Evolutionary conservation across 495 filamentous ascomycete genomes (phyloP).

Genomic region (Penicillium tannophilum): DNA sequence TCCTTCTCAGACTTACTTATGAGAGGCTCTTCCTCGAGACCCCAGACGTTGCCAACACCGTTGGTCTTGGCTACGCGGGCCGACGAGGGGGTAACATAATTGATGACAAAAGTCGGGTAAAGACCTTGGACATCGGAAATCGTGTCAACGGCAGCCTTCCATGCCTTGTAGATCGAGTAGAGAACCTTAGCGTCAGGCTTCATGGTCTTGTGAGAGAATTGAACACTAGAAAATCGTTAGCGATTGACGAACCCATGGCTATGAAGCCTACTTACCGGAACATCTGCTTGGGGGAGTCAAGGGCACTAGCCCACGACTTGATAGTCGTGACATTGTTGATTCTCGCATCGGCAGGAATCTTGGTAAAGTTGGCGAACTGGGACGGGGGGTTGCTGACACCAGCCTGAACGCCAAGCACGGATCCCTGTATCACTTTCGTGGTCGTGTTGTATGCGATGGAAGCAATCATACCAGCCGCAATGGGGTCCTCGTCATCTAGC

Average conservation of each 20-base stretch:
- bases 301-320: conserved; percentile 15
- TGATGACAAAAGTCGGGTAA: conserved; percentile 32
- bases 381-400: conserved; percentile 31
- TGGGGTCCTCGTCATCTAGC: conserved; percentile 20
- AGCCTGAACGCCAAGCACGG: conserved; percentile 31
- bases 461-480: conserved; percentile 28
- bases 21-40: conserved; percentile 26
- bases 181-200: conserved; percentile 24
- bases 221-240: conserved; percentile 13
- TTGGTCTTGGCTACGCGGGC: conserved; percentile 23
- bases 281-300: conserved; percentile 35
- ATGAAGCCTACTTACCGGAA: conserved; percentile 20
- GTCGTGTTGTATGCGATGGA: conserved; percentile 30
- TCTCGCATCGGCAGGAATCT: conserved; percentile 17
- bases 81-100: conserved; percentile 18
- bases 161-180: conserved; percentile 26
- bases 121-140: conserved; percentile 34
- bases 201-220: conserved; percentile 30
- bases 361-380: conserved; percentile 32
- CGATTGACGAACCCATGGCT: too few relatives aligned
- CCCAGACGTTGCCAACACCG: conserved; percentile 45
- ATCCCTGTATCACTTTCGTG: conserved; percentile 14
- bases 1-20: conserved; percentile 22
- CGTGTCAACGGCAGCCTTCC: conserved; percentile 26
- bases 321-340: conserved; percentile 30